Evolutionary conservation across 176 grass and related monocot species (phyloP), one percentile per base, ranked within the genome.

Genomic region (Triticum timopheevii): DNA sequence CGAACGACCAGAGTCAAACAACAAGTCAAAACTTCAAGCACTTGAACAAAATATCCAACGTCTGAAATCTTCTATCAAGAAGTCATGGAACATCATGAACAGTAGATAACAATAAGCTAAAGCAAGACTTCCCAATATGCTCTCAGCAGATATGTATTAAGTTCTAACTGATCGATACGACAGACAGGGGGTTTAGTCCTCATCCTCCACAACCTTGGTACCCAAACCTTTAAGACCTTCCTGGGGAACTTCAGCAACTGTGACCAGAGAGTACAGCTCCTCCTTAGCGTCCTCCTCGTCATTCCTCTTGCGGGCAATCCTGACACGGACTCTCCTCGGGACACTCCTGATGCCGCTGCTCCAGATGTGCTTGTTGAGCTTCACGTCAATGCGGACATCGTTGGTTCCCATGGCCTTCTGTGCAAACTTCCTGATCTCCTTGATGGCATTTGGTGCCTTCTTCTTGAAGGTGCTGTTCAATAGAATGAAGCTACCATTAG

Each of bases 311-410:
- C 93, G 96, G 6, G 96, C 90, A 58, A 98, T 98, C 38, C 92
- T 88, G 19, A 98, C 96, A 28, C 96, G 88, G 19, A 98, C 80
- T 27, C 93, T 27, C 90, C 96, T 96, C 2, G 96, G 96, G 9
- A 98, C 96, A 17, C 93, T 91, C 11, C 92, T 74, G 75, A 98
- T 88, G 22, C 96, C 96, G 54, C 89, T 92, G 88, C 92, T 98
- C 93, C 92, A 98, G 44, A 98, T 94, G 86, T 95, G 93, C 82
- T 98, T 98, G 92, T 98, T 98, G 28, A 98, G 93, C 67, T 98
- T 98, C 75, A 98, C 96, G 49, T 98, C 96, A 0, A 96, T 50
- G 50, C 92, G 77, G 15, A 98, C 85, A 68, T 98, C 96, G 2
- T 90, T 92, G 3, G 92, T 98, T 22, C 96, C 92, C 96, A 96